These are phyloP conservation scores for Ogataea zsoltii DNA, from an alignment of 805 yeast genomes.

Conservation along the genomic window DNA sequence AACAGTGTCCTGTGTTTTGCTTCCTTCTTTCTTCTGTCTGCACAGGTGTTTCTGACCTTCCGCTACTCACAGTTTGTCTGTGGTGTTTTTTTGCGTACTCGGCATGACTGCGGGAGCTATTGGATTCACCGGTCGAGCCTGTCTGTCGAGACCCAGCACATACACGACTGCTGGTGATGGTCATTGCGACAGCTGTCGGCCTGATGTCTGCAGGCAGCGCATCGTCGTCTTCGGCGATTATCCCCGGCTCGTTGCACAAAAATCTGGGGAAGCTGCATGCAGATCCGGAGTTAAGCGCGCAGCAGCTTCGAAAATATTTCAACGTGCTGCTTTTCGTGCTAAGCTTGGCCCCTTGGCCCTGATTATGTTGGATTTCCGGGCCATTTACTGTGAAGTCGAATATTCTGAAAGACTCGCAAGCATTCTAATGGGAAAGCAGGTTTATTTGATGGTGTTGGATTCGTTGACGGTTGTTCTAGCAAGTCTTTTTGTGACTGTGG, in stretches of 20 bases:
- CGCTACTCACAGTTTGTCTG: constrained; percentile 85
- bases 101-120: constrained; percentile 28
- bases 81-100: constrained; percentile 75
- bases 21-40: constrained; percentile 42
- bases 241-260: constrained; percentile 38
- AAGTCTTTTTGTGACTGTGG: constrained; percentile 45
- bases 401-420: constrained; percentile 75
- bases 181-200: constrained; percentile 62
- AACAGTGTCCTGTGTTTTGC: too few relatives aligned
- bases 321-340: constrained; percentile 45
- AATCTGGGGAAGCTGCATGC: constrained; percentile 32
- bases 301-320: constrained; percentile 40
- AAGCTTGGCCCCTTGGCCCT: constrained; percentile 46
- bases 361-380: constrained; percentile 58
- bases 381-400: constrained; percentile 72
- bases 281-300: constrained; percentile 31
- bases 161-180: constrained; percentile 50
- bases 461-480: constrained; percentile 60
- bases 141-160: not conserved
- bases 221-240: constrained; percentile 7
- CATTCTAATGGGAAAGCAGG: constrained; percentile 57
- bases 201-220: constrained; percentile 80
- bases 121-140: constrained; percentile 4
- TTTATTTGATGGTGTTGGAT: constrained; percentile 59
- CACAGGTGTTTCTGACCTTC: constrained; percentile 65